phyloP scores from a whole-genome alignment of 1,139 yeast species.

The Kodamaea arcana region DNA sequence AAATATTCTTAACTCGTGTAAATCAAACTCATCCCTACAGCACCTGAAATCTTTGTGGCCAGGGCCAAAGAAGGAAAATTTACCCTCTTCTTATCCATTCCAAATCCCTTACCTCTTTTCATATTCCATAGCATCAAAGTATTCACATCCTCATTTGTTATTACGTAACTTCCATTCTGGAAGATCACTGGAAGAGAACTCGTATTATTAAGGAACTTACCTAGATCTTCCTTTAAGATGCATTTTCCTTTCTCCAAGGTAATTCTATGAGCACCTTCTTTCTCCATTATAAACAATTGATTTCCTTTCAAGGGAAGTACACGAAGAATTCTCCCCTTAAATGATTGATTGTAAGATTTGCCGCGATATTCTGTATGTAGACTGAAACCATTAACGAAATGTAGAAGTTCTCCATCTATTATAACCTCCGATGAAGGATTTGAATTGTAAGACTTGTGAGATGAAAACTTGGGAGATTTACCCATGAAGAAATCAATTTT shows the following conservation, averaged over 20 bases:
- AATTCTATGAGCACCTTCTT: constrained; percentile 1
- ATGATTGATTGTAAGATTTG: neutral
- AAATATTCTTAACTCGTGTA: neutral
- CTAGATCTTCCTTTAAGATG: constrained; percentile 1
- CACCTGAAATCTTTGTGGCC: neutral
- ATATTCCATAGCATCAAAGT: constrained; percentile 5
- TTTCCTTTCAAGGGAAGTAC: constrained; percentile 1
- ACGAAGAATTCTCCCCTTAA: neutral
- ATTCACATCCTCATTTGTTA: constrained; percentile 4
- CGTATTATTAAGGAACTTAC: constrained; percentile 7
- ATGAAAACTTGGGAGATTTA: neutral
- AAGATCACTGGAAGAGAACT: constrained; percentile 4
- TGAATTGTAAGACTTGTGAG: neutral
- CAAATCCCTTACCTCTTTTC: constrained; percentile 2
- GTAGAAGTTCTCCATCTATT: neutral
- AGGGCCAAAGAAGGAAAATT: neutral
- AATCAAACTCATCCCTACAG: neutral
- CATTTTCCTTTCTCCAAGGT: neutral
- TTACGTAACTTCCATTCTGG: constrained; percentile 1
- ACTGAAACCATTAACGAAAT: too few relatives aligned
- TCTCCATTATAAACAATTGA: constrained; percentile 4
- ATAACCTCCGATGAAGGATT: neutral
- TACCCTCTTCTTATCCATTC: constrained; percentile 4
- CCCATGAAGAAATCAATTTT: neutral
- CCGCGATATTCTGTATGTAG: neutral